phyloP scores from a whole-genome alignment of 2,329 filamentous ascomycete genomes.

The Cladorrhinum sp. region DNA sequence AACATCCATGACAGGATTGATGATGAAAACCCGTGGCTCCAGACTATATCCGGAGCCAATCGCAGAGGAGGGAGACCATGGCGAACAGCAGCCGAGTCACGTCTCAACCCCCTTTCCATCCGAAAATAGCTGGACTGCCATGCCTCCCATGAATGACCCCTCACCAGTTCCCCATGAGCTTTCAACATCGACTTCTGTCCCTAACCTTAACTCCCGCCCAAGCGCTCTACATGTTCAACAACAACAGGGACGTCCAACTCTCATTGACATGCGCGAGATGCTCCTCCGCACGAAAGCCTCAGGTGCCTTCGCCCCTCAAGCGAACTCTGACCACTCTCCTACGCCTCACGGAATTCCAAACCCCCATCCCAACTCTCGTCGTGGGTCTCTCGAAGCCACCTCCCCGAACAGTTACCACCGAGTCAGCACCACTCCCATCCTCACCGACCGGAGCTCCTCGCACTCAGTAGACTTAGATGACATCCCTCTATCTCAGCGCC shows the following conservation, averaged over 20 bases:
- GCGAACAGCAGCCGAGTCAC: constrained; percentile 12
- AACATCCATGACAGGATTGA: constrained; percentile 21
- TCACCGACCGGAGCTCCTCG: constrained; percentile 10
- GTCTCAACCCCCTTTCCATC: not conserved
- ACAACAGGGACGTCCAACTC: constrained; percentile 43
- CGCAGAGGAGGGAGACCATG: constrained; percentile 40
- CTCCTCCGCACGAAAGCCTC: constrained; percentile 51
- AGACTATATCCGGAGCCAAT: constrained; percentile 39
- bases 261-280: constrained; percentile 55
- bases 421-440: not conserved
- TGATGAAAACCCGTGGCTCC: constrained; percentile 27
- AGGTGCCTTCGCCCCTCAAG: constrained; percentile 34
- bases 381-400: constrained; percentile 15
- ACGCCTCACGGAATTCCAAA: constrained; percentile 25
- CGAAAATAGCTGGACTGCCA: not conserved
- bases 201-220: constrained; percentile 18
- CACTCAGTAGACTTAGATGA: constrained; percentile 56
- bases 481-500: constrained; percentile 68
- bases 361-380: constrained; percentile 21
- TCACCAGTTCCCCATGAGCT: constrained; percentile 24
- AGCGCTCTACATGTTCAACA: constrained; percentile 41
- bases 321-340: constrained; percentile 17
- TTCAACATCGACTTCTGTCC: constrained; percentile 17
- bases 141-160: constrained; percentile 18
- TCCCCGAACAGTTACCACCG: constrained; percentile 12